phyloP scores from a whole-genome alignment of 345 rosid species.

The Syzygium jambos region DNA sequence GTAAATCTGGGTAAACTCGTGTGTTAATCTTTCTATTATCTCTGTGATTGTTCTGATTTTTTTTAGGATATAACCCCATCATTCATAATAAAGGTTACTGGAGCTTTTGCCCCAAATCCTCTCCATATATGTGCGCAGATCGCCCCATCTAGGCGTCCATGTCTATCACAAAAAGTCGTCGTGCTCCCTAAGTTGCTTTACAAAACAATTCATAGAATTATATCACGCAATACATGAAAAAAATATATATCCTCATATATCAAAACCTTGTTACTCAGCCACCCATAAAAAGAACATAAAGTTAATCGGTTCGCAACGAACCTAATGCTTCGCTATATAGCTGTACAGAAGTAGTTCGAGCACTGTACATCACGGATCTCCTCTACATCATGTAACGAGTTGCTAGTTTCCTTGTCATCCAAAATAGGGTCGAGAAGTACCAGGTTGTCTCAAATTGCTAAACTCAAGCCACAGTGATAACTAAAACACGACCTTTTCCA shows the following conservation, averaged over 20 bases:
- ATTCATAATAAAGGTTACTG: neutral
- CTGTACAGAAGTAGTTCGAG: neutral
- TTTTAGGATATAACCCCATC: too few relatives aligned
- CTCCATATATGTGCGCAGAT: neutral
- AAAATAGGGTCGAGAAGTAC: neutral
- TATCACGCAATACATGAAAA: neutral
- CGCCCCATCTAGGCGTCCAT: rapidly evolving
- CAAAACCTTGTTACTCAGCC: neutral
- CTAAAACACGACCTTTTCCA: neutral
- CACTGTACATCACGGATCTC: neutral
- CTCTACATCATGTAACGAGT: neutral
- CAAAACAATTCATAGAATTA: neutral
- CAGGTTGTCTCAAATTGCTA: neutral
- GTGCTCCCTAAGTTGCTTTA: neutral
- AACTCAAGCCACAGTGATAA: neutral
- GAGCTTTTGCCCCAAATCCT: neutral
- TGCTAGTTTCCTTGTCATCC: neutral
- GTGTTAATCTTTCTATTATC: too few relatives aligned
- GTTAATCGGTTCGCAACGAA: rapidly evolving
- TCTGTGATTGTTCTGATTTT: too few relatives aligned
- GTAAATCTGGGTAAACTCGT: too few relatives aligned
- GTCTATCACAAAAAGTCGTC: neutral
- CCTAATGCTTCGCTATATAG: neutral
- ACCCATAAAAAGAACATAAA: neutral
- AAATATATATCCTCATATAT: neutral